Percentiles rank a stretch among this genome's conserved stretches.
Conservation (phyloP, 2,329 filamentous ascomycete species). For the Camillea tinctor region DNA sequence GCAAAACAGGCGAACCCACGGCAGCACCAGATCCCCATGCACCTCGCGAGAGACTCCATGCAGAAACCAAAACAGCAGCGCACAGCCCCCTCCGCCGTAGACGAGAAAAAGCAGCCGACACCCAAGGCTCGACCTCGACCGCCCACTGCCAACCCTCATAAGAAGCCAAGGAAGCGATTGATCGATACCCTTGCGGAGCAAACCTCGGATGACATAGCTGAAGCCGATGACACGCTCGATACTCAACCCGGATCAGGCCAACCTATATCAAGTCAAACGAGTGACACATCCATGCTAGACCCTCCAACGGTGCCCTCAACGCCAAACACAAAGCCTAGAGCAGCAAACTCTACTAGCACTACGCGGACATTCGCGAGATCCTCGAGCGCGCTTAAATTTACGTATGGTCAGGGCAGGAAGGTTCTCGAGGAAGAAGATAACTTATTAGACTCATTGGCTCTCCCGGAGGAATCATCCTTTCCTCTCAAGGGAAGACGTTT, state of each 20-base stretch:
- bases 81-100: constrained; percentile 1
- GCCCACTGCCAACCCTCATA: constrained; percentile 9
- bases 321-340: constrained; percentile 20
- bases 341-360: constrained; percentile 16
- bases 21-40: constrained; percentile 30
- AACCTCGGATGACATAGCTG: constrained; percentile 19
- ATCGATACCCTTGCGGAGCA: constrained; percentile 33
- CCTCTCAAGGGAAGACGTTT: constrained; percentile 30
- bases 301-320: constrained; percentile 24
- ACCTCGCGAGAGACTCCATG: constrained; percentile 20
- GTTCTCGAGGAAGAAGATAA: constrained; percentile 33
- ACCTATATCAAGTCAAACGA: constrained; percentile 19
- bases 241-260: constrained; percentile 18
- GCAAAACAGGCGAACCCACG: constrained; percentile 8
- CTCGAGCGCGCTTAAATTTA: constrained; percentile 32
- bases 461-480: constrained; percentile 25
- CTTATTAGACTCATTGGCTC: constrained; percentile 27
- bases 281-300: constrained; percentile 20
- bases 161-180: constrained; percentile 29
- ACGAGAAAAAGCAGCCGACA: constrained; percentile 12
- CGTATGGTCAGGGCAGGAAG: constrained; percentile 32
- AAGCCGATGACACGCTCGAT: constrained; percentile 16
- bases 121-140: constrained; percentile 4
- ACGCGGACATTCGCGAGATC: constrained; percentile 30
- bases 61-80: constrained; percentile 13